phyloP scores from a whole-genome alignment of 23 red algal species.

The Agarophyton chilense region DNA sequence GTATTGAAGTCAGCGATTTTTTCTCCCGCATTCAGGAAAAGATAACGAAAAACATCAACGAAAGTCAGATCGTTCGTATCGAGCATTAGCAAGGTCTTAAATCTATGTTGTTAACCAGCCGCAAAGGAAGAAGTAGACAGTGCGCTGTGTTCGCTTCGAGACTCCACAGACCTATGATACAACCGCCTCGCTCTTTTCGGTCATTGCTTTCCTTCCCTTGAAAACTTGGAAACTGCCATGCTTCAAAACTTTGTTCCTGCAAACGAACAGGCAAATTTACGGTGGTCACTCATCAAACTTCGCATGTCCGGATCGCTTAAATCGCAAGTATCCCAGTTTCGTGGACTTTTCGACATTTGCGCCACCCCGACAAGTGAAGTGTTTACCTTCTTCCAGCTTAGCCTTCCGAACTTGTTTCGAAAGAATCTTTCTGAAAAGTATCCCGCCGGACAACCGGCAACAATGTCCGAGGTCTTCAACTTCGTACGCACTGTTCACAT shows the following conservation, averaged over 20 bases:
- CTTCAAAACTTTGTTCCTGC: not conserved
- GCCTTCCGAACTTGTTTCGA: not conserved
- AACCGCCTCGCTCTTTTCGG: not conserved
- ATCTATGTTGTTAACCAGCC: not conserved
- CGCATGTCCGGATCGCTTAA: not conserved
- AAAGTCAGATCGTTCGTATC: not conserved
- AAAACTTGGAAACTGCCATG: not conserved
- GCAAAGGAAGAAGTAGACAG: not conserved
- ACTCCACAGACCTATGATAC: not conserved
- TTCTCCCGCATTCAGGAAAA: not conserved
- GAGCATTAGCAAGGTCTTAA: not conserved
- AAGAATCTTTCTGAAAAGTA: not conserved
- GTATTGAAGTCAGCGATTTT: not conserved
- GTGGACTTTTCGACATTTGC: not conserved
- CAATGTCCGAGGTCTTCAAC: not conserved
- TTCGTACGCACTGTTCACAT: not conserved
- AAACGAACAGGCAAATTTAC: not conserved
- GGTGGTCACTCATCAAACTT: not conserved
- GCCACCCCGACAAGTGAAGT: not conserved
- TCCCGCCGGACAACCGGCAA: not conserved
- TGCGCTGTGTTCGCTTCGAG: not conserved
- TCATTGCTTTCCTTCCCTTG: not conserved
- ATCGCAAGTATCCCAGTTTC: not conserved
- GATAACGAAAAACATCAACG: not conserved
- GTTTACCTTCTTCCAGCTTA: not conserved